Base-by-base conservation (phyloP, 768 basidiomycete species). In the Ephemerocybe angulata region DNA sequence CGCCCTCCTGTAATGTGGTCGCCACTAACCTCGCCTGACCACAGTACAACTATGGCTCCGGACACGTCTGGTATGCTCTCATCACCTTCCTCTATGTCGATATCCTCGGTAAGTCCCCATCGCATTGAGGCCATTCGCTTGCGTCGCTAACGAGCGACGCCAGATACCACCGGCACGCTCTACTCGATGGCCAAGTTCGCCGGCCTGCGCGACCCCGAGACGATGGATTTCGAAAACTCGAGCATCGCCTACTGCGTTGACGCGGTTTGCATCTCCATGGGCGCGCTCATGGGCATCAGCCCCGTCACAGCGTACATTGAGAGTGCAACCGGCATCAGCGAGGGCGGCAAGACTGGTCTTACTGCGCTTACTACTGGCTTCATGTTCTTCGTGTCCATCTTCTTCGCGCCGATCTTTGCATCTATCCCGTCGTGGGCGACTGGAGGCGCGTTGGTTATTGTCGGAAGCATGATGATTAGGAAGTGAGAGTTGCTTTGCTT, bases 131-230 rank as follows among this genome's bases (percentile, higher is more conserved):
- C n/a, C n/a, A n/a, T n/a, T n/a, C n/a, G n/a, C n/a, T n/a, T n/a
- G n/a, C n/a, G n/a, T n/a, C n/a, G n/a, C n/a, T n/a, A n/a, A n/a
- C n/a, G n/a, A n/a, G n/a, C n/a, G n/a, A n/a, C n/a, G n/a, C n/a
- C 58, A 78, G 78, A 80, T 65, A 80, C 78, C 57, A 80, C 80
- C 57, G 79, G 91, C 64, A 93, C 91, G 8, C 74, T 94, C 3
- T 92, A 93, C 66, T 87, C 91, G 35, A 93, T 94, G 91, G 88
- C 90, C 51, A 91, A 88, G 67, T 93, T 93, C 58, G 90, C 91
- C 5, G 89, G 88, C n/a, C 78, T 94, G 1, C 88, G 89, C 44
- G 86, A 93, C 64, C 86, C 86, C 1, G 81, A 89, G 13, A 92
- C 90, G 24, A 75, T 91, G 53, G 91, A 94, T 66, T 94, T 94